Evolutionary conservation across 257 asterid genomes (phyloP).

Genomic region (Nicotiana undulata): DNA sequence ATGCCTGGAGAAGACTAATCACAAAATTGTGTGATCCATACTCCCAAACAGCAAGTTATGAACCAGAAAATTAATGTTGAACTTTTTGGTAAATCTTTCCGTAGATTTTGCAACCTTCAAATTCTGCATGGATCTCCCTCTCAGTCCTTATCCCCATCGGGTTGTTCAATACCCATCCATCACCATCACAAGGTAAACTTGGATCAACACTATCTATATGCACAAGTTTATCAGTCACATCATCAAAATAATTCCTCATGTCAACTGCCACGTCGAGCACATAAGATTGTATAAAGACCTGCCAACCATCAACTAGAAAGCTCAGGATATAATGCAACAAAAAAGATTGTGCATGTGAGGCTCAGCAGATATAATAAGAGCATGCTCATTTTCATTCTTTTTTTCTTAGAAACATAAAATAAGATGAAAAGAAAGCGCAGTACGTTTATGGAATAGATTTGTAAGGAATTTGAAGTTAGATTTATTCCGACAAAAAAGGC

Average conservation of each 20-base stretch:
- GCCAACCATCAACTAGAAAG: slow-evolving; percentile 16
- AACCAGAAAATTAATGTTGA: not conserved
- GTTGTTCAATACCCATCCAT: slow-evolving; percentile 77
- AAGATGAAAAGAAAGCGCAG: not conserved
- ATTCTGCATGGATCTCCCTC: slow-evolving; percentile 86
- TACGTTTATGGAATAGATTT: not conserved
- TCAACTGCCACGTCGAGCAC: slow-evolving; percentile 70
- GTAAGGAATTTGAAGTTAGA: not conserved
- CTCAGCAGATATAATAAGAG: not conserved
- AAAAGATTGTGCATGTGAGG: not conserved
- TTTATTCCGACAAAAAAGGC: no score
- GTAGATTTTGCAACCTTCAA: slow-evolving; percentile 69
- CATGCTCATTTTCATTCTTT: not conserved
- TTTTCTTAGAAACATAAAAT: not conserved
- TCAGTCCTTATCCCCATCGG: slow-evolving; percentile 91
- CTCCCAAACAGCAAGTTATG: not conserved
- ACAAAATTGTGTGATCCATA: not conserved
- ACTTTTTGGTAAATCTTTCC: slow-evolving; percentile 64
- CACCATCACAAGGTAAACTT: slow-evolving; percentile 38
- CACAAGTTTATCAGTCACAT: slow-evolving; percentile 39
- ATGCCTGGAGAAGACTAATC: not conserved
- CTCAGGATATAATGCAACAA: not conserved
- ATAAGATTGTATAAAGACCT: slow-evolving; percentile 88
- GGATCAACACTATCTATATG: slow-evolving; percentile 40
- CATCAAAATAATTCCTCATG: slow-evolving; percentile 75